phyloP scores from a whole-genome alignment of 345 rosid species.

The Pugionium cornutum region DNA sequence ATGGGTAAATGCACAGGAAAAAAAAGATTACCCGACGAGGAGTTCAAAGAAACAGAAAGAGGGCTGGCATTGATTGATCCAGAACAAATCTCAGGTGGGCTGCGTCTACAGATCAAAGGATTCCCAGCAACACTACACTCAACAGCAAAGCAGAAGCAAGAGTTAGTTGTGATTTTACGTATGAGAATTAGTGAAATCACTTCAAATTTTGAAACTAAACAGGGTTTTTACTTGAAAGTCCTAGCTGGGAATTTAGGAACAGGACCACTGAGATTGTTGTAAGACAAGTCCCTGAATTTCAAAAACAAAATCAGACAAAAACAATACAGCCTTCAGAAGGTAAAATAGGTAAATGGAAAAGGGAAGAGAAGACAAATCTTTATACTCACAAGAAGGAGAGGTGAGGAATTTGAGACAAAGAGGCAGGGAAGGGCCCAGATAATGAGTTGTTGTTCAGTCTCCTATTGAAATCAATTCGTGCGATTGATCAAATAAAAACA shows the following conservation, averaged over 20 bases:
- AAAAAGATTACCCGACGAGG: constrained; percentile 47
- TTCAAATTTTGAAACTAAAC: not conserved
- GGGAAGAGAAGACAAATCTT: constrained; percentile 27
- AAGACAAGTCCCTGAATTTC: constrained; percentile 80
- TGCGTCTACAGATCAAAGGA: constrained; percentile 72
- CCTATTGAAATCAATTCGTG: constrained; percentile 44
- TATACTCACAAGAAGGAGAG: constrained; percentile 93
- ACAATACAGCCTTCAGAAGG: not conserved
- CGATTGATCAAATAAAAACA: constrained; percentile 11
- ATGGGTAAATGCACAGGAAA: constrained; percentile 39
- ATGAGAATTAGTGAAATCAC: not conserved
- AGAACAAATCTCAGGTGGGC: constrained; percentile 56
- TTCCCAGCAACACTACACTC: constrained; percentile 74
- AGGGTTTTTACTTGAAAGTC: constrained; percentile 71
- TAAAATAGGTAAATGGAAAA: not conserved
- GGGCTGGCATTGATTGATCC: constrained; percentile 57
- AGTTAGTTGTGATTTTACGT: constrained; percentile 6
- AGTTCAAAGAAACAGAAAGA: constrained; percentile 51
- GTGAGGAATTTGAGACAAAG: constrained; percentile 66
- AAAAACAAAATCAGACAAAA: not conserved
- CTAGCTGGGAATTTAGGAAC: constrained; percentile 84
- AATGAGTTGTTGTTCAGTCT: constrained; percentile 95
- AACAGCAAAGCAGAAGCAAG: constrained; percentile 30
- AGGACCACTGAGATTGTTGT: constrained; percentile 84
- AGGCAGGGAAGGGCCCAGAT: constrained; percentile 77